Conservation (phyloP, 768 basidiomycete genomes). For the Leccinum rimulosum region DNA sequence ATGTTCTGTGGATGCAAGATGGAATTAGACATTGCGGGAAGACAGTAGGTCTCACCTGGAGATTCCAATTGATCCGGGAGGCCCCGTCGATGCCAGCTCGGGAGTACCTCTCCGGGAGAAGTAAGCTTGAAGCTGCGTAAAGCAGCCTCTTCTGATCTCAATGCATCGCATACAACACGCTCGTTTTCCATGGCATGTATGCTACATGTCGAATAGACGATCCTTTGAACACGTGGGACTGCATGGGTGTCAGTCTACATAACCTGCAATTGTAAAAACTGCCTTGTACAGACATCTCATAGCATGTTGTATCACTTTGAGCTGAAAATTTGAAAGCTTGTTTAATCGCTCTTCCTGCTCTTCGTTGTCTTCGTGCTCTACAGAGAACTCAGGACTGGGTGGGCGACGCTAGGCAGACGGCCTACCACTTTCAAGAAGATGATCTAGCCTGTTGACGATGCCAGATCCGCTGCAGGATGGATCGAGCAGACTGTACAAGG, state of each 20-base stretch:
- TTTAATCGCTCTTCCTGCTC: constrained; percentile 67
- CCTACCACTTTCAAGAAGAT: constrained; percentile 74
- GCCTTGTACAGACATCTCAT: constrained; percentile 73
- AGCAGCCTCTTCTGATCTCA: constrained; percentile 68
- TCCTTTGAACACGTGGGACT: constrained; percentile 77
- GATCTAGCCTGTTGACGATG: constrained; percentile 85
- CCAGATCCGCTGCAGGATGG: constrained; percentile 97
- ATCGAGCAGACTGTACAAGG: constrained; percentile 68
- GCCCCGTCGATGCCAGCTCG: constrained; percentile 83
- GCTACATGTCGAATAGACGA: constrained; percentile 99
- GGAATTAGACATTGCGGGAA: neutral
- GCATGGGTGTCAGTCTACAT: constrained; percentile 9
- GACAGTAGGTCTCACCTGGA: neutral
- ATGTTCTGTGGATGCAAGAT: constrained; percentile 37
- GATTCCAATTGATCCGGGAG: constrained; percentile 56
- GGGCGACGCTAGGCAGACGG: constrained; percentile 1
- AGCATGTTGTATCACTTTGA: constrained; percentile 89
- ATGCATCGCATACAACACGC: constrained; percentile 74
- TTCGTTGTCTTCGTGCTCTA: constrained; percentile 58
- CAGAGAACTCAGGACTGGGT: constrained; percentile 3
- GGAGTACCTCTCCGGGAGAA: constrained; percentile 61
- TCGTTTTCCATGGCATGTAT: constrained; percentile 92
- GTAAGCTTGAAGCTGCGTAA: constrained; percentile 67
- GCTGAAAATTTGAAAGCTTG: constrained; percentile 86
- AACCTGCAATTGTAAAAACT: neutral